Conservation (phyloP, 768 basidiomycete species). For the Suillus americanus region DNA sequence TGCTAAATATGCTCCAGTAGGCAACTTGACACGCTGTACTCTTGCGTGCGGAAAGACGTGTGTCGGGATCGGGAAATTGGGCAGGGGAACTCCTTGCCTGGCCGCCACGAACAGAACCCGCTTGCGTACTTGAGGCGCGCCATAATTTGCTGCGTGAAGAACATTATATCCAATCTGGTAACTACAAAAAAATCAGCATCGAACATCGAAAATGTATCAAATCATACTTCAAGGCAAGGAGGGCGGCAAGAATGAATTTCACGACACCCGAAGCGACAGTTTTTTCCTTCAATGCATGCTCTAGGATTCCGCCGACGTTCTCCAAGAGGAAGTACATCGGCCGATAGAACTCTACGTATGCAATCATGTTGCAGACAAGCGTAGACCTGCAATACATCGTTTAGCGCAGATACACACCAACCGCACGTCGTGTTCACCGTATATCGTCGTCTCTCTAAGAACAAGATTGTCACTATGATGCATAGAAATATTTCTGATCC, state of each 20-base stretch:
- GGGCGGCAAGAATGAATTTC: constrained; percentile 61
- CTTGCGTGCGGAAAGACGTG: constrained; percentile 44
- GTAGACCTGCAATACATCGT: constrained; percentile 44
- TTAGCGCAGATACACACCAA: neutral
- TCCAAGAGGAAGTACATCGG: constrained; percentile 69
- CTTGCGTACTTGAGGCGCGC: constrained; percentile 65
- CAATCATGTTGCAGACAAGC: constrained; percentile 68
- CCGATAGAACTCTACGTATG: constrained; percentile 63
- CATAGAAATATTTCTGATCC: constrained; percentile 11
- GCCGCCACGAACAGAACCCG: constrained; percentile 73
- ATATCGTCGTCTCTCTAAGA: constrained; percentile 57
- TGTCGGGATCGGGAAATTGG: constrained; percentile 63
- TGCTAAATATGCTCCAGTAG: constrained; percentile 40
- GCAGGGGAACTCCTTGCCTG: constrained; percentile 53
- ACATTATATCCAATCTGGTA: constrained; percentile 70
- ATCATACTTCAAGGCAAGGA: constrained; percentile 64
- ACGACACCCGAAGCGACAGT: constrained; percentile 55
- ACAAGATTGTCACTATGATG: neutral
- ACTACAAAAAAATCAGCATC: constrained; percentile 9
- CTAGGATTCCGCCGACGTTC: constrained; percentile 66
- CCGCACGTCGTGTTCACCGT: constrained; percentile 36
- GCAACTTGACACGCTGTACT: constrained; percentile 38
- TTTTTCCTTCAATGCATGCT: constrained; percentile 43
- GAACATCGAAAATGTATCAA: constrained; percentile 4
- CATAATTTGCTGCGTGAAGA: constrained; percentile 71